Base-by-base conservation (phyloP, 768 basidiomycete genomes). In the Suillus paluster region DNA sequence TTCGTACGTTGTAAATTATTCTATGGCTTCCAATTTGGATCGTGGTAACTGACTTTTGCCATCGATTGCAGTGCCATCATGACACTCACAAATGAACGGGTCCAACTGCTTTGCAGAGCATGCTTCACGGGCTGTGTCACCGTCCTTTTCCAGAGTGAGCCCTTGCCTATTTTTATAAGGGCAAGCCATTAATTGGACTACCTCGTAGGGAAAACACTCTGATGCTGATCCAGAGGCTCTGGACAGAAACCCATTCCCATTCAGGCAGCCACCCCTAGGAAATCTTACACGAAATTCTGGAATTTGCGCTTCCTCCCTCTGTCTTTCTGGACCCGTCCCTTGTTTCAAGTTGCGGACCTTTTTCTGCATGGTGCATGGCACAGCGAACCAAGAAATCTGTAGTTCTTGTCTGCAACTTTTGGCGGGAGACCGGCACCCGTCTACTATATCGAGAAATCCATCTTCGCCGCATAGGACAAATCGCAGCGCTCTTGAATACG, bases 401-500 rank as follows among this genome's bases (percentile, higher is more conserved):
- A 15, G 21, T 65, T 15, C 33, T 63, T 12, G 75, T 76, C 15
- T 77, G 70, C 63, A 70, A 65, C 27, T 34, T 46, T 2, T 76
- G 74, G 73, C 60, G 73, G 48, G 25, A 58, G 30, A 58, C 67
- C 19, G 72, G 67, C 9, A 61, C 73, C 39, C 50, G 62, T 17
- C 44, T 71, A 34, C 63, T 76, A 5, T 77, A 75, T 54, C 63
- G 70, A 48, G 63, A 70, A 19, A 58, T 76, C 11, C 64, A 59
- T 41, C 63, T 77, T 41, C 70, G 65, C 12, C 64, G 63, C 9
- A 54, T 67, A 19, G 67, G 61, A 27, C 71, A 75, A 49, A 60
- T 75, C 4, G 54, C 59, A 23, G 62, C 59, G 3, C 64, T 75
- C 11, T 63, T 68, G 15, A 36, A 52, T 25, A 66, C 73, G 0